phyloP scores from a whole-genome alignment of 768 basidiomycete genomes.

The Tulasnella sp. region DNA sequence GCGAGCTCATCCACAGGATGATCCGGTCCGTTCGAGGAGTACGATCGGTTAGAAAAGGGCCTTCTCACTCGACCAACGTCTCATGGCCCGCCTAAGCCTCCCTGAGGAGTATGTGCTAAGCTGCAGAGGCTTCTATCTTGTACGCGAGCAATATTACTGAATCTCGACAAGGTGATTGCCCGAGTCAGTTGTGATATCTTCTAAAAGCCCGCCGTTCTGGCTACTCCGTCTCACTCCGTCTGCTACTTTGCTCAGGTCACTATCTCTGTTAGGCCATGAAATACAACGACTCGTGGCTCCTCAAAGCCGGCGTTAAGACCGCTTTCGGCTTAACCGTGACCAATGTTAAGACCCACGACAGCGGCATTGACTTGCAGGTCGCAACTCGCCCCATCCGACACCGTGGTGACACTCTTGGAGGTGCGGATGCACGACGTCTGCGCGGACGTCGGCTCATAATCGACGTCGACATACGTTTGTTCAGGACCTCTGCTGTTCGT shows the following conservation, averaged over 20 bases:
- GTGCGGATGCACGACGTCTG: slow-evolving; percentile 59
- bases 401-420: slow-evolving; percentile 48
- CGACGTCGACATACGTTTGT: neutral
- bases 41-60: no score
- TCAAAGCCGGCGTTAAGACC: slow-evolving; percentile 64
- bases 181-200: no score
- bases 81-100: no score
- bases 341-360: slow-evolving; percentile 44
- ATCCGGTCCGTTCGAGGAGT: no score
- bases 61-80: no score
- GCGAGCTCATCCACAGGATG: no score
- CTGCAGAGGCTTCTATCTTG: no score
- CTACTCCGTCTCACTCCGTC: no score
- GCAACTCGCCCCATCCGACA: slow-evolving; percentile 44
- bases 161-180: no score
- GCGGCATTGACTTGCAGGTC: slow-evolving; percentile 61
- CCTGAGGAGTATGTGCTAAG: neutral
- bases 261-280: slow-evolving; percentile 50
- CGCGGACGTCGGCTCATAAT: slow-evolving; percentile 43
- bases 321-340: slow-evolving; percentile 66
- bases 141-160: no score
- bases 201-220: no score
- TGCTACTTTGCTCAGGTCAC: no score
- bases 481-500: slow-evolving; percentile 17
- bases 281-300: slow-evolving; percentile 74